These are phyloP conservation scores for Epichloe gansuensis DNA, from an alignment of 2,329 filamentous ascomycete species.

Conservation along the genomic window DNA sequence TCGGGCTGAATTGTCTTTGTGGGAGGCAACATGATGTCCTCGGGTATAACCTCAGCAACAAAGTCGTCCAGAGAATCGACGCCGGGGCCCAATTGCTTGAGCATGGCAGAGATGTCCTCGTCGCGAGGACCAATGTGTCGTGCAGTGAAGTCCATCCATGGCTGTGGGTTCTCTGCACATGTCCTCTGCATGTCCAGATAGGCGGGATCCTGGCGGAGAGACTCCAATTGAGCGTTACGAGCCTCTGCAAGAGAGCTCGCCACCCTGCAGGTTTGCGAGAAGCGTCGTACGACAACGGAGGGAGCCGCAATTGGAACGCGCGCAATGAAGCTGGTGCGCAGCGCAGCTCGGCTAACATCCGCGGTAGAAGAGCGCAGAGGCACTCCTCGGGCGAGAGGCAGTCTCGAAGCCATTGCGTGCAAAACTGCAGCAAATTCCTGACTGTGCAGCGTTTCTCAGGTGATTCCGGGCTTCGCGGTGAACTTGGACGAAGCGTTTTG, in stretches of 20 bases:
- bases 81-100: slow-evolving; percentile 64
- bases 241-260: slow-evolving; percentile 5
- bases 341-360: slow-evolving; percentile 4
- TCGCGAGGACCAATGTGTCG: slow-evolving; percentile 80
- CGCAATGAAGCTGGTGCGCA: slow-evolving; percentile 4
- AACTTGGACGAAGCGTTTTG: neutral
- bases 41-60: slow-evolving; percentile 69
- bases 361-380: slow-evolving; percentile 11
- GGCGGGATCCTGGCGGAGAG: slow-evolving; percentile 11
- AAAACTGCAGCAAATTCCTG: neutral
- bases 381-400: slow-evolving; percentile 13
- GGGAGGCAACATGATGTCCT: slow-evolving; percentile 48
- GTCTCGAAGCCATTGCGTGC: slow-evolving; percentile 15
- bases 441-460: neutral
- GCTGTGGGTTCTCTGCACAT: slow-evolving; percentile 10
- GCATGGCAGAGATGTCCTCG: slow-evolving; percentile 61
- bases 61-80: slow-evolving; percentile 67
- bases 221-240: slow-evolving; percentile 7
- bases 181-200: slow-evolving; percentile 13
- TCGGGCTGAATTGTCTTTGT: slow-evolving; percentile 30
- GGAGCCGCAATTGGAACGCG: slow-evolving; percentile 5
- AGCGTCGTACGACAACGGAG: slow-evolving; percentile 5
- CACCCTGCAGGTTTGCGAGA: slow-evolving; percentile 8
- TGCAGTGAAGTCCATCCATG: slow-evolving; percentile 45
- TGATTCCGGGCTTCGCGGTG: neutral